phyloP scores from a whole-genome alignment of 2,329 filamentous ascomycete species.

The Tolypocladium ovalisporum region DNA sequence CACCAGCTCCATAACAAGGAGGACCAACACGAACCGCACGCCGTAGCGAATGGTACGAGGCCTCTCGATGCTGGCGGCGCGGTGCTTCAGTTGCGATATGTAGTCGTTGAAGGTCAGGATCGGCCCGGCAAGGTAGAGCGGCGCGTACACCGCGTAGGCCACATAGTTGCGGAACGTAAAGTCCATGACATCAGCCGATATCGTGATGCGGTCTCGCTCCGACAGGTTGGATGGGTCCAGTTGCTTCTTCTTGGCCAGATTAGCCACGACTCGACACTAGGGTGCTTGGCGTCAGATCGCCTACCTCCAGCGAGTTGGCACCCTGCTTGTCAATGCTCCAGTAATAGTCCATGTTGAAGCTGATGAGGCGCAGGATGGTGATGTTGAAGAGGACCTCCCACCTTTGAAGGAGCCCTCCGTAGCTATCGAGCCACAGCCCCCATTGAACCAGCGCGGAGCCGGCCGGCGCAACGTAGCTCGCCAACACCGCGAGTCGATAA shows the following conservation, averaged over 20 bases:
- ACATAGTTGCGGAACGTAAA: conserved; percentile 80
- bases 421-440: conserved; percentile 64
- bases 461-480: conserved; percentile 34
- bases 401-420: conserved; percentile 71
- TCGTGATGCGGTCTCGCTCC: conserved; percentile 74
- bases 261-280: conserved; percentile 28
- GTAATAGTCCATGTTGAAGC: conserved; percentile 94
- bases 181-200: conserved; percentile 59
- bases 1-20: conserved; percentile 84
- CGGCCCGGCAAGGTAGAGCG: conserved; percentile 83
- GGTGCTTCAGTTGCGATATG: conserved; percentile 73
- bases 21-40: conserved; percentile 66
- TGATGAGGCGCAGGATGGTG: conserved; percentile 82
- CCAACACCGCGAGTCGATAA: conserved; percentile 60
- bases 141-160: conserved; percentile 82
- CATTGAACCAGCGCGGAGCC: conserved; percentile 41
- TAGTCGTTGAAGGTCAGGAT: conserved; percentile 99
- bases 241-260: conserved; percentile 89
- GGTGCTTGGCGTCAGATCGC: conserved; percentile 13
- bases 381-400: conserved; percentile 99
- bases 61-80: conserved; percentile 56
- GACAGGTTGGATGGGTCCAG: conserved; percentile 78
- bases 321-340: conserved; percentile 65
- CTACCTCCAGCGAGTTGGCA: conserved; percentile 71
- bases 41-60: conserved; percentile 70